These are phyloP conservation scores for Sporisorium exsertum DNA, from an alignment of 1,284 basidiomycete genomes.

Conservation along the genomic window DNA sequence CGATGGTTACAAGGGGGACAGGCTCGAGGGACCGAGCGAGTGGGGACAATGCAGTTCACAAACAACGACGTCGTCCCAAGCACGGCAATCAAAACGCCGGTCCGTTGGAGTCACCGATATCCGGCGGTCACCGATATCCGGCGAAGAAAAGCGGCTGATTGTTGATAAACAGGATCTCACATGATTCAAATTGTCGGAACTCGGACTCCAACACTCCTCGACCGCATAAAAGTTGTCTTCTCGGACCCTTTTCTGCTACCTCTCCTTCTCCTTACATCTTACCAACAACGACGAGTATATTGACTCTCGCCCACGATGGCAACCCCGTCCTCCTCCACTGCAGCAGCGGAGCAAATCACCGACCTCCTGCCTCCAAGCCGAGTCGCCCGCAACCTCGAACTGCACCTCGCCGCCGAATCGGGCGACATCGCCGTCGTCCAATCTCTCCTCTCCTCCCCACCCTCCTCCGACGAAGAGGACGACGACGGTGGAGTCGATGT, in stretches of 20 bases:
- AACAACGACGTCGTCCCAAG: too few relatives aligned
- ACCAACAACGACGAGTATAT: too few relatives aligned
- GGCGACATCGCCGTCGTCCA: constrained; percentile 46
- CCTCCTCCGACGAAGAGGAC: background rate
- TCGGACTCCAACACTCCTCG: background rate
- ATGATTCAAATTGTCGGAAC: background rate
- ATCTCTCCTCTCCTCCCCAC: constrained; percentile 32
- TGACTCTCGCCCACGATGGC: background rate
- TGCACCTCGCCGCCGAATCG: constrained; percentile 52
- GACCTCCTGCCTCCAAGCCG: constrained; percentile 39
- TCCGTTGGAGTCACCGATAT: too few relatives aligned
- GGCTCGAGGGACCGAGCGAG: too few relatives aligned
- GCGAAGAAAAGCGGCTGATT: too few relatives aligned
- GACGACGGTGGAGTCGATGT: constrained; percentile 73
- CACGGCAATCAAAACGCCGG: too few relatives aligned
- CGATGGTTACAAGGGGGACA: too few relatives aligned
- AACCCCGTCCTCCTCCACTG: constrained; percentile 8
- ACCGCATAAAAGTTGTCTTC: too few relatives aligned
- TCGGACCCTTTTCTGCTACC: background rate
- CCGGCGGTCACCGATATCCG: too few relatives aligned
- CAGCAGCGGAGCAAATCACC: constrained; percentile 23
- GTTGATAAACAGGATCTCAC: background rate
- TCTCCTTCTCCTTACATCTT: background rate
- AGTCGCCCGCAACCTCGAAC: constrained; percentile 48
- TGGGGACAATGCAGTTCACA: too few relatives aligned